Evolutionary conservation across 306 rosid genomes (phyloP).

Genomic region (Rosa persica): DNA sequence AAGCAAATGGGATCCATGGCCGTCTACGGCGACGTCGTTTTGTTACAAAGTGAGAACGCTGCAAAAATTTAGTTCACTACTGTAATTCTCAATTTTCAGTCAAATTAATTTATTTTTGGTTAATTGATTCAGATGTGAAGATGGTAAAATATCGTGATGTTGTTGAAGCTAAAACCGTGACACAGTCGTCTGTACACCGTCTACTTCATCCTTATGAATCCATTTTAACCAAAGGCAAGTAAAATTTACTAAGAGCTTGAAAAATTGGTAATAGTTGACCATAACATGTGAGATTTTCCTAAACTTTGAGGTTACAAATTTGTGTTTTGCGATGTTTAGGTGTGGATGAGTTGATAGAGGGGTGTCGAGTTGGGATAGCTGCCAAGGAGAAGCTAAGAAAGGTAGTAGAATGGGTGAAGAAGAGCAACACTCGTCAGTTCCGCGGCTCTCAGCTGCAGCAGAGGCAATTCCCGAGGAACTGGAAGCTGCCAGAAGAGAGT

Average conservation of each 20-base stretch:
- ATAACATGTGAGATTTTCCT: not conserved
- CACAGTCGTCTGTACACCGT: conserved; percentile 61
- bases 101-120: not conserved
- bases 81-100: not conserved
- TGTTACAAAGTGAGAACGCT: conserved; percentile 52
- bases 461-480: conserved; percentile 46
- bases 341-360: conserved; percentile 50
- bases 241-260: not conserved
- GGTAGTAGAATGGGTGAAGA: conserved; percentile 71
- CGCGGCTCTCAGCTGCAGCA: conserved; percentile 21
- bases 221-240: conserved; percentile 59
- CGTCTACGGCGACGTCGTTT: conserved; percentile 52
- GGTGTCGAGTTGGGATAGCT: conserved; percentile 54
- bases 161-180: conserved; percentile 69
- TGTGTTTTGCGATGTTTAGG: conserved; percentile 37
- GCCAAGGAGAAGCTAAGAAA: conserved; percentile 61
- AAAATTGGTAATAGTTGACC: not conserved
- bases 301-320: not conserved
- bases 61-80: not conserved
- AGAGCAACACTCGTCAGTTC: not conserved
- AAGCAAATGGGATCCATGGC: conserved; percentile 48
- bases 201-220: conserved; percentile 56
- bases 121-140: conserved; percentile 55
- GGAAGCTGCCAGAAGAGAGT: conserved; percentile 56
- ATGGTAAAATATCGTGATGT: conserved; percentile 54